These are phyloP conservation scores for Sanghuangporus baumii DNA, from an alignment of 1,284 basidiomycete genomes.

Conservation along the genomic window DNA sequence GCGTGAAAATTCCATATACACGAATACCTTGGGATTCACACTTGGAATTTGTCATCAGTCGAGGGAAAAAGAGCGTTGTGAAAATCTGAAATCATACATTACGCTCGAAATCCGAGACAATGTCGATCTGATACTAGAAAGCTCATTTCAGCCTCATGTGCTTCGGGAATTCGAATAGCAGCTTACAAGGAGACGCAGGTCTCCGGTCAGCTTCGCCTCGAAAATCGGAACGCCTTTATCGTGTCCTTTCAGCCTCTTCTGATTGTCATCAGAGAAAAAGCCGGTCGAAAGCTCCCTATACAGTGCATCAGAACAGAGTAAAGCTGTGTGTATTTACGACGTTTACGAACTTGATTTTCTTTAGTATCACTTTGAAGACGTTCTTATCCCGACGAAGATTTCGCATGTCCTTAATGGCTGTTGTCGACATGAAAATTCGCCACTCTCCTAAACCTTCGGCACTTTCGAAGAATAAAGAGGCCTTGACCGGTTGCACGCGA, in stretches of 20 bases:
- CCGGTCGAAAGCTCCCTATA: conserved; percentile 58
- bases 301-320: not conserved
- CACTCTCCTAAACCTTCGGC: conserved; percentile 49
- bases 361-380: conserved; percentile 43
- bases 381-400: conserved; percentile 35
- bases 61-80: not conserved
- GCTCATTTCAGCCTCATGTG: too few relatives aligned
- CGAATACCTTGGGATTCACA: conserved; percentile 29
- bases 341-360: conserved; percentile 49
- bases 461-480: conserved; percentile 28
- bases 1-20: conserved; percentile 62
- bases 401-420: conserved; percentile 40
- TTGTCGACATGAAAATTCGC: conserved; percentile 42
- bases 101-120: conserved; percentile 44
- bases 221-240: conserved; percentile 50
- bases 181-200: conserved; percentile 55
- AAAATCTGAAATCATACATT: conserved; percentile 34
- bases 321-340: not conserved
- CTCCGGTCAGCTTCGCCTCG: conserved; percentile 63
- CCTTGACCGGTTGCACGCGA: conserved; percentile 43
- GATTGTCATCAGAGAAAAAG: conserved; percentile 62
- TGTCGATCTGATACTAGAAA: conserved; percentile 59
- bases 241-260: conserved; percentile 50
- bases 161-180: conserved; percentile 4
- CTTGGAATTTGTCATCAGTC: not conserved